These are phyloP conservation scores for Terana coerulea DNA, from an alignment of 768 basidiomycete species.

Conservation along the genomic window DNA sequence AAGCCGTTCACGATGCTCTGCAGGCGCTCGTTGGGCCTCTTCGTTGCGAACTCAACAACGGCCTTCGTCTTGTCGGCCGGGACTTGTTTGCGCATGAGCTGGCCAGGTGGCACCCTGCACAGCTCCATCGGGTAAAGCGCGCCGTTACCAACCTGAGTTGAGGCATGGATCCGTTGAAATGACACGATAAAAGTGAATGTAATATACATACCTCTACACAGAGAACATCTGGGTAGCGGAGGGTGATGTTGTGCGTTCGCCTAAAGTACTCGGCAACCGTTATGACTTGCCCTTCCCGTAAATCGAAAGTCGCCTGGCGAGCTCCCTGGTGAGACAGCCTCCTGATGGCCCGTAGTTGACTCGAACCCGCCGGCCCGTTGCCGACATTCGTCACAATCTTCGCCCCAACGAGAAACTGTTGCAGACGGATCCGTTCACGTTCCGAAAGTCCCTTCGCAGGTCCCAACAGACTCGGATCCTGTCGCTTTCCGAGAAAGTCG, in stretches of 20 bases:
- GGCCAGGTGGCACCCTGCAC: constrained; percentile 58
- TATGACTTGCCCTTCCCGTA: constrained; percentile 51
- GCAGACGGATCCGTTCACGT: constrained; percentile 49
- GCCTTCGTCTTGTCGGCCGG: constrained; percentile 62
- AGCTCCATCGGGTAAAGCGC: constrained; percentile 67
- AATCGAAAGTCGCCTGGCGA: constrained; percentile 46
- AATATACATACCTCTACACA: constrained; percentile 58
- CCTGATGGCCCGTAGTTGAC: constrained; percentile 54
- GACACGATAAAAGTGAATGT: neutral
- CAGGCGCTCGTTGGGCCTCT: constrained; percentile 55
- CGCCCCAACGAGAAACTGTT: constrained; percentile 54
- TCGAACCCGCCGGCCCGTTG: constrained; percentile 20
- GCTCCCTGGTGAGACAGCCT: constrained; percentile 55
- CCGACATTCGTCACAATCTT: constrained; percentile 39
- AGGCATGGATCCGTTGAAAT: constrained; percentile 1
- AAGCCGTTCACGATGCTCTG: constrained; percentile 51
- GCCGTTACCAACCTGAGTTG: constrained; percentile 58
- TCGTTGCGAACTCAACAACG: constrained; percentile 65
- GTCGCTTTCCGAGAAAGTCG: constrained; percentile 41
- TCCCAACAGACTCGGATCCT: constrained; percentile 32
- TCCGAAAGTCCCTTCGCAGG: constrained; percentile 42
- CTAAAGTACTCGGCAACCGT: constrained; percentile 64
- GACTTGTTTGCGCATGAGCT: constrained; percentile 70
- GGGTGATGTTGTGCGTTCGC: constrained; percentile 43
- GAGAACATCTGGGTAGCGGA: constrained; percentile 58